Conservation (phyloP, 2,329 filamentous ascomycete genomes). For the Exutisphaerella laricina region DNA sequence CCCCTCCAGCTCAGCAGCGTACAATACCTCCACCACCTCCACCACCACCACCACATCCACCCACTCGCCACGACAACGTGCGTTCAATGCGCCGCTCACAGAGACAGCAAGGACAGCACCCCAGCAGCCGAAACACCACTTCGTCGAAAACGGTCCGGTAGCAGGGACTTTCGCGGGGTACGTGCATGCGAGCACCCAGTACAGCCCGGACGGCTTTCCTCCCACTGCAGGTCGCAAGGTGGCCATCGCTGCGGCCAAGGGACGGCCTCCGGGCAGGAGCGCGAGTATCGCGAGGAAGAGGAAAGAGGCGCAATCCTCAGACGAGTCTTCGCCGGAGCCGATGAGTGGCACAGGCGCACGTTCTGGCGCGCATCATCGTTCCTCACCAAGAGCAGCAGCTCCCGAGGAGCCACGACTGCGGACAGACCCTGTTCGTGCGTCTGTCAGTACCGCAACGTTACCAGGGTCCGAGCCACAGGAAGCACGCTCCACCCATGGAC, state of each 20-base stretch:
- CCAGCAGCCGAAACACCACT: slow-evolving; percentile 12
- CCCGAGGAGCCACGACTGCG: slow-evolving; percentile 10
- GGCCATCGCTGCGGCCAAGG: slow-evolving; percentile 17
- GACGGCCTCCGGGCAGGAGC: slow-evolving; percentile 13
- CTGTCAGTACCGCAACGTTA: slow-evolving; percentile 7
- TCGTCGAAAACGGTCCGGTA: slow-evolving; percentile 9
- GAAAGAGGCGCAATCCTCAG: slow-evolving; percentile 19
- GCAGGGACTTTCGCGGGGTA: slow-evolving; percentile 16
- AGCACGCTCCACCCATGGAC: slow-evolving; percentile 29
- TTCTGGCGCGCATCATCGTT: slow-evolving; percentile 16
- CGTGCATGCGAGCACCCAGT: slow-evolving; percentile 51
- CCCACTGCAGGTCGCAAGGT: slow-evolving; percentile 35
- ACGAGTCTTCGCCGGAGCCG: slow-evolving; percentile 16
- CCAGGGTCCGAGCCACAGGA: slow-evolving; percentile 21
- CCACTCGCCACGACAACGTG: slow-evolving; percentile 12
- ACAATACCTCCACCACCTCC: slow-evolving; percentile 2
- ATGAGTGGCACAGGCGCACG: slow-evolving; percentile 19
- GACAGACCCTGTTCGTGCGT: slow-evolving; percentile 11
- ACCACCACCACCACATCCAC: too few species aligned
- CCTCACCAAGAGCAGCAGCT: slow-evolving; percentile 8
- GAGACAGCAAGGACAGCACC: slow-evolving; percentile 5
- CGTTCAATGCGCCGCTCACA: slow-evolving; percentile 18
- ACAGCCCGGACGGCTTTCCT: slow-evolving; percentile 46
- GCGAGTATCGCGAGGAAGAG: slow-evolving; percentile 23
- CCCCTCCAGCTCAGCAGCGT: slow-evolving; percentile 1